A percentile compares a stretch with the other conserved stretches of the same genome.
Conservation (phyloP, 805 yeast genomes). For the Blastobotrys parvus region DNA sequence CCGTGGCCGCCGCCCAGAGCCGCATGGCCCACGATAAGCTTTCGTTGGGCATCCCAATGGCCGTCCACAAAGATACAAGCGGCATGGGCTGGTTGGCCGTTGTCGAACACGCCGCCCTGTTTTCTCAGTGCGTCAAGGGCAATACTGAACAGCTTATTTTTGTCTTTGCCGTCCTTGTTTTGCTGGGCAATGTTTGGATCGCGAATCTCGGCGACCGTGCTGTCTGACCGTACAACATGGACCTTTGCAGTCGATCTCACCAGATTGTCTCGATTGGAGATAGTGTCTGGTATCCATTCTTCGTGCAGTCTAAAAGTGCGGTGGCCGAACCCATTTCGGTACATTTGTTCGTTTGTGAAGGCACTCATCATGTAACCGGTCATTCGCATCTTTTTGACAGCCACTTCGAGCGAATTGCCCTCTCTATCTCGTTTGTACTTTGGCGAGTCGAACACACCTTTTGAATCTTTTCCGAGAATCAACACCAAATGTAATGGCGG, state of each 20-base stretch:
- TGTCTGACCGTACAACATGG: constrained; percentile 64
- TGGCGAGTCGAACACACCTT: constrained; percentile 64
- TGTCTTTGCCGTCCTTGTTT: constrained; percentile 57
- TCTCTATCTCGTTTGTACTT: constrained; percentile 33
- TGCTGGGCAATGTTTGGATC: constrained; percentile 85
- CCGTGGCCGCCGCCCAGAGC: constrained; percentile 87
- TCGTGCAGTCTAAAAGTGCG: constrained; percentile 72
- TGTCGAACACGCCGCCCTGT: constrained; percentile 47
- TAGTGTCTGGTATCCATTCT: constrained; percentile 47
- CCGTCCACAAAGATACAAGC: constrained; percentile 83
- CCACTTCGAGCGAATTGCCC: constrained; percentile 59
- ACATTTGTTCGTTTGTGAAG: constrained; percentile 84
- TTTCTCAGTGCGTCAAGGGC: constrained; percentile 65
- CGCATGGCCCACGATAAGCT: constrained; percentile 75
- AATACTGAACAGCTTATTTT: constrained; percentile 70
- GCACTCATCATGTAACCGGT: constrained; percentile 89
- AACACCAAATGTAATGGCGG: constrained; percentile 79
- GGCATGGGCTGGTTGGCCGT: constrained; percentile 54
- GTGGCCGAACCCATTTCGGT: constrained; percentile 65
- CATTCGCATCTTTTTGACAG: constrained; percentile 63
- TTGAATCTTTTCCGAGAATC: constrained; percentile 68
- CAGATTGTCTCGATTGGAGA: constrained; percentile 36
- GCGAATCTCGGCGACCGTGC: constrained; percentile 61
- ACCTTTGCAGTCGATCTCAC: constrained; percentile 58
- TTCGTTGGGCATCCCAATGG: constrained; percentile 59